Conservation (phyloP, 108 stramenopile species). For the Pseudonitzschia delicatissima region DNA sequence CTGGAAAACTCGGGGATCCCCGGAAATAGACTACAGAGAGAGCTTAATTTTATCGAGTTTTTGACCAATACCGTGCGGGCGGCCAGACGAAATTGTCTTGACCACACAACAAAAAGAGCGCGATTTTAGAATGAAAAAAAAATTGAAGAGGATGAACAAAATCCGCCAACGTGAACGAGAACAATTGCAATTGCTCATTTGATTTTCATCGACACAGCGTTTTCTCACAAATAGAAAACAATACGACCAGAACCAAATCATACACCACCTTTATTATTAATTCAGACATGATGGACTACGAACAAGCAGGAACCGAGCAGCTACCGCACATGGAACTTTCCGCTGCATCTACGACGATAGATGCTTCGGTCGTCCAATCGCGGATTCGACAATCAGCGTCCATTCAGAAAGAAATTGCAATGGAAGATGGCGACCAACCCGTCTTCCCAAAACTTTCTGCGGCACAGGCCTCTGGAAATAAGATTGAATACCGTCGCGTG, state of each 20-base stretch:
- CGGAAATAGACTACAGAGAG: too few relatives aligned
- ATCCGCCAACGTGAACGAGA: too few relatives aligned
- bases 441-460: constrained; percentile 78
- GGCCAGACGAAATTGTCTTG: too few relatives aligned
- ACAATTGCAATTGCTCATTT: too few relatives aligned
- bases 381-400: constrained; percentile 80
- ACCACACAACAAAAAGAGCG: too few relatives aligned
- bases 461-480: constrained; percentile 65
- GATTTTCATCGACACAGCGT: too few relatives aligned
- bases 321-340: constrained; percentile 26
- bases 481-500: constrained; percentile 86
- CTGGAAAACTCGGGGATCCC: too few relatives aligned
- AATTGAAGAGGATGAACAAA: too few relatives aligned
- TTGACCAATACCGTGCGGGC: too few relatives aligned
- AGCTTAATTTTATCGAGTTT: too few relatives aligned
- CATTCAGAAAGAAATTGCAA: constrained; percentile 50
- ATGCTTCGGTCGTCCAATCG: constrained; percentile 69
- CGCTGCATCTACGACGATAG: constrained; percentile 55
- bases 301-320: not conserved
- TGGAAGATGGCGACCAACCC: constrained; percentile 67
- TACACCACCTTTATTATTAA: not conserved
- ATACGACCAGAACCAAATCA: not conserved
- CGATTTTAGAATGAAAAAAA: too few relatives aligned
- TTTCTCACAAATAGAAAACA: not conserved
- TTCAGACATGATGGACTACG: constrained; percentile 10